A percentile compares a stretch with the other conserved stretches of the same genome.
These are phyloP conservation scores for Chaetoscypha palmicola DNA, from an alignment of 2,329 filamentous ascomycete genomes.

Conservation along the genomic window DNA sequence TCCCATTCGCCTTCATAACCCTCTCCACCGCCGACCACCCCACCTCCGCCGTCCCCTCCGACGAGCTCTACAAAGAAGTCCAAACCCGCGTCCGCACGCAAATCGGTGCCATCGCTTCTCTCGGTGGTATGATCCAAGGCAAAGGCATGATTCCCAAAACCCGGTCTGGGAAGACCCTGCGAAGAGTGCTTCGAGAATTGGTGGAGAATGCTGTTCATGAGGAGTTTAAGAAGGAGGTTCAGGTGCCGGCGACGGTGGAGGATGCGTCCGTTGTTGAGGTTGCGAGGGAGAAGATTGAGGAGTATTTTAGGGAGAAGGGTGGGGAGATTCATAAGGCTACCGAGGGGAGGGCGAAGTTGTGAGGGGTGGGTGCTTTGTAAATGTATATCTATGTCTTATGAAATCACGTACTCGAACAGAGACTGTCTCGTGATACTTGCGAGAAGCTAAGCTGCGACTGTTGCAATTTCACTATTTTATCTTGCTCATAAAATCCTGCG, in stretches of 20 bases:
- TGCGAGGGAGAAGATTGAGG: conserved; percentile 61
- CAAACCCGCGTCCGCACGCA: conserved; percentile 67
- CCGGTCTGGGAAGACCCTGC: conserved; percentile 81
- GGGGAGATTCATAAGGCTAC: conserved; percentile 23
- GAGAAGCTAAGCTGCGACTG: too few species aligned
- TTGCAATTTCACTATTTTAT: too few species aligned
- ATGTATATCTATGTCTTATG: not conserved
- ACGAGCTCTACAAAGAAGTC: conserved; percentile 50
- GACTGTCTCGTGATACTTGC: not conserved
- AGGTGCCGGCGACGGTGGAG: conserved; percentile 78
- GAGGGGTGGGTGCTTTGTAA: conserved; percentile 3
- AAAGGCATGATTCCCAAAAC: conserved; percentile 88
- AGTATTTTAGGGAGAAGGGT: conserved; percentile 59
- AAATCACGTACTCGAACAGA: not conserved
- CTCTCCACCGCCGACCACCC: conserved; percentile 46
- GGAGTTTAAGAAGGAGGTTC: conserved; percentile 64
- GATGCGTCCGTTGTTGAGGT: conserved; percentile 68
- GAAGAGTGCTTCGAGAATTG: conserved; percentile 74
- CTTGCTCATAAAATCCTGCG: too few species aligned
- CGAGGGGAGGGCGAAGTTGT: conserved; percentile 42
- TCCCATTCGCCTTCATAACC: conserved; percentile 84
- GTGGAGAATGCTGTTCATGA: conserved; percentile 74
- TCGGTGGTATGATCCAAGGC: conserved; percentile 81
- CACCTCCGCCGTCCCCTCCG: conserved; percentile 42
- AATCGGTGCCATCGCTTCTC: conserved; percentile 78